Base-by-base conservation (phyloP, 305 asterid species). In the Solanum hybrid region DNA sequence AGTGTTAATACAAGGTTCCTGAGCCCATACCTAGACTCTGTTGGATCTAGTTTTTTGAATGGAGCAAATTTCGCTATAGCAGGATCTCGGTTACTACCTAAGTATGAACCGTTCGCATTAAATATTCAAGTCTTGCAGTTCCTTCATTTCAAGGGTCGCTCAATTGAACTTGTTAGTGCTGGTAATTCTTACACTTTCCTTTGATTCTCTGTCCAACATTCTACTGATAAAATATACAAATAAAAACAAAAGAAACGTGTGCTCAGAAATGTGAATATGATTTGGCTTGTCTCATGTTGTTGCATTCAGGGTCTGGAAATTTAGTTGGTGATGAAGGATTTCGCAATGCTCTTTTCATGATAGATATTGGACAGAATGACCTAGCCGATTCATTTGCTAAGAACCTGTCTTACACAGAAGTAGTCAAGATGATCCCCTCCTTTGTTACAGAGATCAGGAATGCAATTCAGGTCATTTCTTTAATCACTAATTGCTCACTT, bases 301-400 rank as follows among this genome's bases (percentile, higher is more conserved):
- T 91, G 31, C 90, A 75, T 84, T 15, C 89, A 95, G 98, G 98
- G 89, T 90, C 90, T 87, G n/a, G 87, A 38, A 81, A 87, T 91
- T 88, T 94, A 82, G 56, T 94, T 89, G 90, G 93, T 37, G 86
- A 90, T 78, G 93, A 93, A 86, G 94, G 93, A 77, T 96, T 96
- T 78, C 84, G 90, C 35, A 92, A 92, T 88, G 98, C 97, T 35
- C 94, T 96, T 73, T 95, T 94, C 93, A 89, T 95, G 94, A 91
- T 96, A 89, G 99, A 96, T 90, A 96, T 96, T 72, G 99, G 99
- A 87, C 99, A 96, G 89, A 95, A 96, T 86, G 99, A 96, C 93
- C 91, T 96, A 14, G 93, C 96, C 13, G 94, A 91, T 93, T 93
- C 98, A 89, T 95, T 95, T 88, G 89, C 94, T 38, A 93, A 91